Percentiles rank a stretch among this genome's conserved stretches.
Conservation (phyloP, 345 rosid species). For the Bruguiera gymnorhiza region DNA sequence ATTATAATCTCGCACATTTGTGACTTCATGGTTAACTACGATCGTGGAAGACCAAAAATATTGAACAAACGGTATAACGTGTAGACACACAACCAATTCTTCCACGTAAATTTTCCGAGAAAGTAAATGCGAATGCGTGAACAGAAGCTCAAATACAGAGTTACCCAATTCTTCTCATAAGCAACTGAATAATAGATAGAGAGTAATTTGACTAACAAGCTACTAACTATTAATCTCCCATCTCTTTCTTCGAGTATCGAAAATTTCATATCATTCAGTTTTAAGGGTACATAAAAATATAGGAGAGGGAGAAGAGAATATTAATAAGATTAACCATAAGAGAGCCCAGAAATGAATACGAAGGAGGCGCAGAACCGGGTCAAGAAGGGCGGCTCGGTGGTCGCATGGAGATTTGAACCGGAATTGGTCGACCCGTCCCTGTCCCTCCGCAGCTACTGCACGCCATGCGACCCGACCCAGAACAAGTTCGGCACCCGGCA, state of each 20-base stretch:
- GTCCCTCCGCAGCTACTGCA: constrained; percentile 89
- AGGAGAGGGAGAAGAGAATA: background rate
- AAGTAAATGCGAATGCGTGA: no score
- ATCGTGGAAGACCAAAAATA: no score
- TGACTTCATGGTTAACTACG: no score
- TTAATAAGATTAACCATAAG: background rate
- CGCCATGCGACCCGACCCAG: constrained; percentile 81
- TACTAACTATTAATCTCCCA: constrained; percentile 11
- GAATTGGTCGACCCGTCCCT: constrained; percentile 83
- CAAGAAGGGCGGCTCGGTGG: constrained; percentile 45
- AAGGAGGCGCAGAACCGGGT: constrained; percentile 15
- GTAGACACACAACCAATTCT: no score
- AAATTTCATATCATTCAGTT: constrained; percentile 9
- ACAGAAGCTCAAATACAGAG: background rate
- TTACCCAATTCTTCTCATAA: constrained; percentile 7
- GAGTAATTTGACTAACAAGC: background rate
- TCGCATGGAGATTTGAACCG: constrained; percentile 63
- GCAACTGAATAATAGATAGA: constrained; percentile 13
- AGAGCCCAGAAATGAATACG: background rate
- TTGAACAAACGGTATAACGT: no score
- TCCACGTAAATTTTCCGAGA: no score
- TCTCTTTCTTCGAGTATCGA: background rate
- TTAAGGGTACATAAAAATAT: constrained; percentile 1
- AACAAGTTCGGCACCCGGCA: constrained; percentile 76
- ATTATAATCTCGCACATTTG: no score